Base-by-base conservation (phyloP, 2,329 filamentous ascomycete genomes). In the Fusarium sp. region DNA sequence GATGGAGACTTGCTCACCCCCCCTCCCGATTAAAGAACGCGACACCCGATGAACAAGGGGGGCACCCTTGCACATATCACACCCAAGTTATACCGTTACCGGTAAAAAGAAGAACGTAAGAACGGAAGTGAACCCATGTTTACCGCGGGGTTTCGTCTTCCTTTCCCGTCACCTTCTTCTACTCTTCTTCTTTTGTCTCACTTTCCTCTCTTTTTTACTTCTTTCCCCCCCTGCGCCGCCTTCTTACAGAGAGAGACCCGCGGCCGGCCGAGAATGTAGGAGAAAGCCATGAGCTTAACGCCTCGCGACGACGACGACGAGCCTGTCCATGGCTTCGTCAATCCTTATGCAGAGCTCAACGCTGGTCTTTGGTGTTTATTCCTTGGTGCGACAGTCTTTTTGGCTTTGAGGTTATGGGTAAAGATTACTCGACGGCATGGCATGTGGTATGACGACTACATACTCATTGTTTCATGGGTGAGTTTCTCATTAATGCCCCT, bases 381-480 rank as follows among this genome's bases (percentile, higher is more conserved):
- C 37, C 58, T 68, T 0, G 81, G 76, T 22, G 79, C 82, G 3
- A 80, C 77, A 14, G 33, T 79, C 22, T 80, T 84, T 58, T 66
- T 84, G 14, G 76, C 18, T 14, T 54, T 82, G 43, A 74, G 82
- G 20, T 60, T 84, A 16, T 84, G 81, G 76, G 79, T 81, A 56
- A 84, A 84, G 74, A 27, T 82, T n/a, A 80, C 74, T 33, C 77
- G 80, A 33, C 75, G 81, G 6, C 80, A 83, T 67, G 81, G 82
- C 4, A 75, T 84, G 54, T 84, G 82, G 82, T 84, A 83, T 60
- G 82, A 84, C 61, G 82, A 84, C 66, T 81, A 83, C 31, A 80
- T 84, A 64, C 77, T 84, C n/a, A 69, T 82, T n/a, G 71, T 77
- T 5, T 79, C 77, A 7, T 84, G 82, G 82, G 82, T 84, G 64